These are phyloP conservation scores for Omphalea diandra DNA, from an alignment of 441 rosid species.

Conservation along the genomic window DNA sequence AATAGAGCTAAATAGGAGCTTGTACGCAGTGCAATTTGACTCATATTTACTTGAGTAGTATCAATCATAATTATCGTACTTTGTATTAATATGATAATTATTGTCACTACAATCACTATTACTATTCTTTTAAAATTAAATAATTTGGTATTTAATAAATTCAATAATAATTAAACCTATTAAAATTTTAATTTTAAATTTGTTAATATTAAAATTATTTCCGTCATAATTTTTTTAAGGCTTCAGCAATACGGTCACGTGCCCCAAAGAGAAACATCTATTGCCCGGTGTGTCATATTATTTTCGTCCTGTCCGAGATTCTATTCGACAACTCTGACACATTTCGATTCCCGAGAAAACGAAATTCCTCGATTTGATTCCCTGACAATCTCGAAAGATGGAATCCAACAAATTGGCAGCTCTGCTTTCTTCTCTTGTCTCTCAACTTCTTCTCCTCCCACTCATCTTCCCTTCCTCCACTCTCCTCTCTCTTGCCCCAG, in stretches of 20 bases:
- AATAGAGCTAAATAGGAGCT: no score
- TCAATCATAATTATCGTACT: no score
- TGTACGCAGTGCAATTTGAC: no score
- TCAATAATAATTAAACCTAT: no score
- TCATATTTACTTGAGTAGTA: no score
- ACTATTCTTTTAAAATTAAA: no score
- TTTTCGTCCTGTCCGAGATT: conserved; percentile 24
- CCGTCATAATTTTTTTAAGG: no score
- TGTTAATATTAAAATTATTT: no score
- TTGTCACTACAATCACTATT: no score
- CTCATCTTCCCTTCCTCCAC: conserved; percentile 36
- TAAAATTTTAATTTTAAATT: no score
- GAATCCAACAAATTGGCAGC: conserved; percentile 57
- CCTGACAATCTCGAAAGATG: conserved; percentile 29
- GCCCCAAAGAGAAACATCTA: conserved; percentile 7
- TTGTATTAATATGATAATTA: no score
- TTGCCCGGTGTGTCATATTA: conserved; percentile 19
- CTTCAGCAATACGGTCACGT: conserved; percentile 23
- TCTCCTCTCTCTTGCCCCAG: neutral
- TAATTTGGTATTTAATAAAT: no score
- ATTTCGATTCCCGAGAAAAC: conserved; percentile 41
- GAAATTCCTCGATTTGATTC: conserved; percentile 10
- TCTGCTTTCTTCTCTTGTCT: conserved; percentile 44
- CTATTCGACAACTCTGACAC: conserved; percentile 32
- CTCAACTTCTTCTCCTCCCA: conserved; percentile 40